Percentiles rank a stretch among this genome's conserved stretches.
Conservation (phyloP, 768 basidiomycete genomes). For the Lentinus tigrinus region DNA sequence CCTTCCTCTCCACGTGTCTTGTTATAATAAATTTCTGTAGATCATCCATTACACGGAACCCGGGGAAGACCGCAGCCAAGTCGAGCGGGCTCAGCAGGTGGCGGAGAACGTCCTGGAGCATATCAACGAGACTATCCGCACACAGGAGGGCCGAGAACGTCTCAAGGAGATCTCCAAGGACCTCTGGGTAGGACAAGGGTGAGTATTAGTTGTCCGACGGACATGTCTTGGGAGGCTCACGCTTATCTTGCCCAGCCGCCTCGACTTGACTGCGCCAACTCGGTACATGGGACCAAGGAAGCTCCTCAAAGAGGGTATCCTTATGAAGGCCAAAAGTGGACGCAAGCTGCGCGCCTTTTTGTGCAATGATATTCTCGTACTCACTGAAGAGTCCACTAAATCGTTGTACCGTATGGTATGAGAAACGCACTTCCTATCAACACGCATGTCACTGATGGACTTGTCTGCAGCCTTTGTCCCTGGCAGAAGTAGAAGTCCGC, state of each 20-base stretch:
- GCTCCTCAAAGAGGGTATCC: conserved; percentile 74
- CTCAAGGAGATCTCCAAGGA: conserved; percentile 71
- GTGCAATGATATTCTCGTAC: conserved; percentile 87
- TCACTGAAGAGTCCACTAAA: conserved; percentile 70
- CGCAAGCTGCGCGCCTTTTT: conserved; percentile 74
- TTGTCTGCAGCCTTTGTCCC: conserved; percentile 60
- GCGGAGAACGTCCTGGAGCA: conserved; percentile 72
- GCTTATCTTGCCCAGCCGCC: conserved; percentile 43
- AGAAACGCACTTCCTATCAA: background rate
- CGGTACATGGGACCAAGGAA: conserved; percentile 78
- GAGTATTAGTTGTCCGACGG: conserved; percentile 18
- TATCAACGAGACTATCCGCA: conserved; percentile 89
- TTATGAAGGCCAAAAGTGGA: conserved; percentile 84
- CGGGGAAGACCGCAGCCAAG: conserved; percentile 56
- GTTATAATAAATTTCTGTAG: conserved; percentile 30
- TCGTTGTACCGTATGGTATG: conserved; percentile 83
- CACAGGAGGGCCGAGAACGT: conserved; percentile 79
- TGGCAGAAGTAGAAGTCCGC: conserved; percentile 63
- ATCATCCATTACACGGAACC: conserved; percentile 79
- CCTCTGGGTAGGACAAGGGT: conserved; percentile 89
- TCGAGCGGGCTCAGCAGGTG: conserved; percentile 54
- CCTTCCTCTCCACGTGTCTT: background rate
- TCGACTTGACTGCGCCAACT: conserved; percentile 91
- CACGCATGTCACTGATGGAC: background rate
- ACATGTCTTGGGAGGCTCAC: background rate